Conservation (phyloP, 2,329 filamentous ascomycete genomes). For the Teratosphaeria gauchensis region DNA sequence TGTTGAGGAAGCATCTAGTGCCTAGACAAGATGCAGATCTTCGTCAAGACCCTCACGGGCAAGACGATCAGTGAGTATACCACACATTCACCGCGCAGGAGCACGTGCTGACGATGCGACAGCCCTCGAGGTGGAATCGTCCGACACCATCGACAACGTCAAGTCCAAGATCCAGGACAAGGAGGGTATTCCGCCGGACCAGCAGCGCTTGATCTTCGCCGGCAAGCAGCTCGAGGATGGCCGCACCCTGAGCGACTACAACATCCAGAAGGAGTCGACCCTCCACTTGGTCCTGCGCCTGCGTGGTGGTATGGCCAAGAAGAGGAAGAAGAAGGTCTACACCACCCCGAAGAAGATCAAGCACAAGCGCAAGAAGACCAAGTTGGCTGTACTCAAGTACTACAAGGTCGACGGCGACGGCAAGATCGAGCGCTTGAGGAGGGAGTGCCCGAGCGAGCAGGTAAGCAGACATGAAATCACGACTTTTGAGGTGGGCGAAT, state of each 20-base stretch:
- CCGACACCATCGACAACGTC: constrained; percentile 99
- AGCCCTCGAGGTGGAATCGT: constrained; percentile 99
- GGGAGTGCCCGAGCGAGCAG: constrained; percentile 90
- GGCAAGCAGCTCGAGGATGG: constrained; percentile 99
- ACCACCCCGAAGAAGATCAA: constrained; percentile 99
- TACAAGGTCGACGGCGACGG: constrained; percentile 99
- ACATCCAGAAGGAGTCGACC: constrained; percentile 99
- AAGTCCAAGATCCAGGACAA: constrained; percentile 98
- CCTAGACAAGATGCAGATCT: constrained; percentile 66
- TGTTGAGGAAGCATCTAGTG: constrained; percentile 1
- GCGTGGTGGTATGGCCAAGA: constrained; percentile 91
- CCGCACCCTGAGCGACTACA: constrained; percentile 98
- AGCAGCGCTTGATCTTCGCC: constrained; percentile 99
- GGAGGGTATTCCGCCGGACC: constrained; percentile 98
- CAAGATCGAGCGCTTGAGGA: constrained; percentile 98
- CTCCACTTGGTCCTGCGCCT: constrained; percentile 97
- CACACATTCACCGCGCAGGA: background rate
- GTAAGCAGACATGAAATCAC: constrained; percentile 11
- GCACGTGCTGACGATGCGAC: constrained; percentile 54
- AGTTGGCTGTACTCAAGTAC: constrained; percentile 99
- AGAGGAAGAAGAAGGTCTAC: constrained; percentile 99
- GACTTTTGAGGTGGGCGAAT: background rate
- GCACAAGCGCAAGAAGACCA: constrained; percentile 99
- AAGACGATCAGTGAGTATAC: background rate
- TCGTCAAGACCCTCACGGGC: constrained; percentile 84